These are phyloP conservation scores for Sclerotinia trifoliorum DNA, from an alignment of 2,329 filamentous ascomycete genomes.

Conservation along the genomic window DNA sequence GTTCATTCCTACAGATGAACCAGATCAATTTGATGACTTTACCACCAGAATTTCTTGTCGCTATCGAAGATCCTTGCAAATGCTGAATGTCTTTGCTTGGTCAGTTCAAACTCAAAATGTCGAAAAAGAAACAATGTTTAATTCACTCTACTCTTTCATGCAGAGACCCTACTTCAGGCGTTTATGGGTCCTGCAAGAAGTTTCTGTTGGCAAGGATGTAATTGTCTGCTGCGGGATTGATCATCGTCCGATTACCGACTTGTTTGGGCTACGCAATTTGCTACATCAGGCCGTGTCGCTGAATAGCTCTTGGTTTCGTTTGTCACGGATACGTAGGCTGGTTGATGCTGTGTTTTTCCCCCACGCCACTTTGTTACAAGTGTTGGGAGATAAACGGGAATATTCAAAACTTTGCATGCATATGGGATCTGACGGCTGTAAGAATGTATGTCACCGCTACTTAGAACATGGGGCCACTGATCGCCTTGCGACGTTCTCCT, in stretches of 20 bases:
- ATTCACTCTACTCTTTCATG: not conserved
- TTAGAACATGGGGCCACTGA: no score
- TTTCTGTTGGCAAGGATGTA: not conserved
- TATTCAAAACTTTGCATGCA: no score
- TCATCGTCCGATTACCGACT: not conserved
- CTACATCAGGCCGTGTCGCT: not conserved
- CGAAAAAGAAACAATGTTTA: not conserved
- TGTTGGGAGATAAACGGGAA: no score
- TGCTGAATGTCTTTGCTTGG: not conserved
- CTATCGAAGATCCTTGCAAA: not conserved
- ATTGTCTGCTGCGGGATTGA: not conserved
- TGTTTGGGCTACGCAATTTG: not conserved
- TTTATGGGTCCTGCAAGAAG: not conserved
- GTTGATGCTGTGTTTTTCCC: not conserved
- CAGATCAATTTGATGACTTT: no score
- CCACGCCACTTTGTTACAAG: no score
- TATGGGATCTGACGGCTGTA: no score
- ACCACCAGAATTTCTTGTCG: no score
- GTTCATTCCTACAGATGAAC: no score
- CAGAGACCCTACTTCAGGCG: not conserved
- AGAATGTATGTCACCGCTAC: not conserved
- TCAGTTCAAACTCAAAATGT: not conserved
- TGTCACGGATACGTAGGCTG: no score
- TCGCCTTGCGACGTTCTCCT: no score
- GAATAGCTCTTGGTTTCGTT: no score